These are phyloP conservation scores for Zea mays DNA, from an alignment of 176 grass and related monocot genomes.

Conservation along the genomic window Zm-B73-REFERENCE-NAM-5.0 NC_050100.1:189485001-189485500, in stretches of 20 bases:
- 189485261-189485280: not conserved
- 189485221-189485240: not conserved
- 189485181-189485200: slow-evolving; percentile 27
- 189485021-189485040: slow-evolving; percentile 91
- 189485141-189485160: slow-evolving; percentile 89
- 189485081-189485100: not conserved
- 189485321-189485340: not conserved
- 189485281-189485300: not conserved
- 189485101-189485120: slow-evolving; percentile 25
- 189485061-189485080: slow-evolving; percentile 31
- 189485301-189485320: not conserved
- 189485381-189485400: not conserved
- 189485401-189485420: not conserved
- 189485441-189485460: slow-evolving; percentile 5
- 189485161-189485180: slow-evolving; percentile 54
- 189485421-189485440: not conserved
- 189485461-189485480: not conserved
- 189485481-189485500: not conserved
- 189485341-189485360: not conserved
- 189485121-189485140: slow-evolving; percentile 67
- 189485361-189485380: not conserved
- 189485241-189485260: slow-evolving; percentile 6
- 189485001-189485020: slow-evolving; percentile 59
- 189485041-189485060: slow-evolving; percentile 84
- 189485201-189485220: slow-evolving; percentile 14